These are phyloP conservation scores for Acanthamoeba polyphaga DNA, from an alignment of 208 protist species.

Conservation along the genomic window DNA sequence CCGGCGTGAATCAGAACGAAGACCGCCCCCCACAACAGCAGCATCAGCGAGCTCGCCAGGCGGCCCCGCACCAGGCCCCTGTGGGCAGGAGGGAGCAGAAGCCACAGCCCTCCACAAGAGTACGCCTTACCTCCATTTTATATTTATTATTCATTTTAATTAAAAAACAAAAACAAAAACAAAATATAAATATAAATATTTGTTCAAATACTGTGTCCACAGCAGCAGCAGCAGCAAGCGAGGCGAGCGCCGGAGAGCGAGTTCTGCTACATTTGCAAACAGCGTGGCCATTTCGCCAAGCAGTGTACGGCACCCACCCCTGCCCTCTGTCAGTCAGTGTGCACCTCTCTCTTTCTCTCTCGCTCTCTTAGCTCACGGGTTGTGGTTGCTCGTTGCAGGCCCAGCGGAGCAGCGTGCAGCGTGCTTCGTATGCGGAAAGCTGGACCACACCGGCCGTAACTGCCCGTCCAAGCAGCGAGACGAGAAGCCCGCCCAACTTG, in stretches of 20 bases:
- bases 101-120: neutral
- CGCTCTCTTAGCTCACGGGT: no score
- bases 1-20: neutral
- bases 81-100: neutral
- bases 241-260: neutral
- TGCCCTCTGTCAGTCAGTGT: neutral
- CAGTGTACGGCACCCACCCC: slow-evolving; percentile 10
- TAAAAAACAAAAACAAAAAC: no score
- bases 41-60: no score
- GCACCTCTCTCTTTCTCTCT: neutral
- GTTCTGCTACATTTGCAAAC: slow-evolving; percentile 45
- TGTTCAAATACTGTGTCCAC: neutral
- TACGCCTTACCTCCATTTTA: neutral
- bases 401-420: neutral
- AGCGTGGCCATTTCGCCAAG: slow-evolving; percentile 25
- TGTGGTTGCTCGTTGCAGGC: neutral
- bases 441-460: slow-evolving; percentile 40
- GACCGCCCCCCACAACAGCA: neutral
- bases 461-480: neutral
- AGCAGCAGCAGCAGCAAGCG: no score
- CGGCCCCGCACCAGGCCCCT: neutral
- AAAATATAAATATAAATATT: no score
- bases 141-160: neutral
- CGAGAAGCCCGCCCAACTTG: neutral
- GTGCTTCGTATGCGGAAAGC: slow-evolving; percentile 9